Evolutionary conservation across 2,329 filamentous ascomycete species (phyloP), one percentile per base, ranked within the genome.

Genomic region (Cladophialophora exuberans): DNA sequence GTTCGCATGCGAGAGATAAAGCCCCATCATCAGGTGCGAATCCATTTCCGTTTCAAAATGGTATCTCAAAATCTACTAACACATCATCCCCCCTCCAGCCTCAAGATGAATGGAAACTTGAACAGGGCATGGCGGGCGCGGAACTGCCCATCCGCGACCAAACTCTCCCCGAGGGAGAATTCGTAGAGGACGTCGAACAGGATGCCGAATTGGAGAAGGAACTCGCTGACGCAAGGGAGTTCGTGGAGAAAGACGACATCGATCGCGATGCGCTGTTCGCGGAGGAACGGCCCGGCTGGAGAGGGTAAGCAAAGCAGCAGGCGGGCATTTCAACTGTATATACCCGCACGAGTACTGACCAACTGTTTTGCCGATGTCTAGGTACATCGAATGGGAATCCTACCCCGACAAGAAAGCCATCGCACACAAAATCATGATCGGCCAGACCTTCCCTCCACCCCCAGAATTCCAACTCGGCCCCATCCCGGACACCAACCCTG

Each of bases 311-410:
- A 18, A 20, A 23, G 6, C 22, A 17, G 28, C 13, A 23, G 23
- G 18, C 5, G 10, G 22, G 11, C 10, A 18, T n/a, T n/a, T n/a
- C n/a, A n/a, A n/a, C n/a, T n/a, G n/a, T n/a, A n/a, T n/a, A n/a
- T n/a, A n/a, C n/a, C n/a, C n/a, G n/a, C n/a, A n/a, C n/a, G n/a
- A n/a, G n/a, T n/a, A n/a, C n/a, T n/a, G n/a, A n/a, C n/a, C n/a
- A n/a, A n/a, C n/a, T n/a, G n/a, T n/a, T n/a, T n/a, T n/a, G n/a
- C n/a, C n/a, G n/a, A n/a, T n/a, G n/a, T n/a, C 18, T 35, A 70
- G 82, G 6, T 88, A 87, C 57, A 76, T 89, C 4, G 85, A 88
- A 64, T 88, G 85, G 85, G 85, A 88, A 65, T 77, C 82, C 10
- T 86, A 87, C 50, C 85, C 86, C 0, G 83, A 87, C 43, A 88